Conservation (phyloP, 2,329 filamentous ascomycete genomes). For the Fusarium pilosicola region DNA sequence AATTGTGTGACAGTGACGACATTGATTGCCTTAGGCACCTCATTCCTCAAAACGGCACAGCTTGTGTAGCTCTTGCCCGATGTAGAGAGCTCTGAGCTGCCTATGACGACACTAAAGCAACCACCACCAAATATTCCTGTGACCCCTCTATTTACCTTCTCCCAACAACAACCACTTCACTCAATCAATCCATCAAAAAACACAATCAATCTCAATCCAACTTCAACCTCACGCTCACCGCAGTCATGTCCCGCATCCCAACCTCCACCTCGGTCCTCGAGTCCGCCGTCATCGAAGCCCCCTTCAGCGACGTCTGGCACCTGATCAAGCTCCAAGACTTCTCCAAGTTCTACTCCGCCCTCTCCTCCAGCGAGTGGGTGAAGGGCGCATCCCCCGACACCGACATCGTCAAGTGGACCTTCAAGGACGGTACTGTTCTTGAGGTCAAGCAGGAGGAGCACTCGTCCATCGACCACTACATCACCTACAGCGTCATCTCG, state of each 20-base stretch:
- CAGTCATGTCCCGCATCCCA: conserved; percentile 59
- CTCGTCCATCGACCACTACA: conserved; percentile 78
- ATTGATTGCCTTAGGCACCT: conserved; percentile 14
- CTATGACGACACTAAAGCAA: conserved; percentile 28
- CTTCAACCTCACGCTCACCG: background rate
- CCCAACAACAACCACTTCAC: conserved; percentile 5
- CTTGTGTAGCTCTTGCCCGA: conserved; percentile 3
- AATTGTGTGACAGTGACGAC: too few species aligned
- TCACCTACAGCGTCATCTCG: conserved; percentile 78
- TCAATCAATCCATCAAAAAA: background rate
- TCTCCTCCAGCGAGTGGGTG: conserved; percentile 69
- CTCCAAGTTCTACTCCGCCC: conserved; percentile 71
- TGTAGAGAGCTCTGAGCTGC: conserved; percentile 22
- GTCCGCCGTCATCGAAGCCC: conserved; percentile 74
- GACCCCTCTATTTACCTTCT: conserved; percentile 28
- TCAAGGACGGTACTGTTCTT: conserved; percentile 74
- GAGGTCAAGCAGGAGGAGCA: conserved; percentile 83
- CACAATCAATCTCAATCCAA: background rate
- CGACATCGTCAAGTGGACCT: conserved; percentile 75
- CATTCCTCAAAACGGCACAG: conserved; percentile 10
- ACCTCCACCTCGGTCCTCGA: conserved; percentile 74
- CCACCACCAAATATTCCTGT: background rate
- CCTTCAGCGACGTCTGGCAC: conserved; percentile 76
- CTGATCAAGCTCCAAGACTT: conserved; percentile 79
- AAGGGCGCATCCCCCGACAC: conserved; percentile 72